Conservation (phyloP, 352 stramenopile genomes). For the Pythium rhizo-oryzae region DNA sequence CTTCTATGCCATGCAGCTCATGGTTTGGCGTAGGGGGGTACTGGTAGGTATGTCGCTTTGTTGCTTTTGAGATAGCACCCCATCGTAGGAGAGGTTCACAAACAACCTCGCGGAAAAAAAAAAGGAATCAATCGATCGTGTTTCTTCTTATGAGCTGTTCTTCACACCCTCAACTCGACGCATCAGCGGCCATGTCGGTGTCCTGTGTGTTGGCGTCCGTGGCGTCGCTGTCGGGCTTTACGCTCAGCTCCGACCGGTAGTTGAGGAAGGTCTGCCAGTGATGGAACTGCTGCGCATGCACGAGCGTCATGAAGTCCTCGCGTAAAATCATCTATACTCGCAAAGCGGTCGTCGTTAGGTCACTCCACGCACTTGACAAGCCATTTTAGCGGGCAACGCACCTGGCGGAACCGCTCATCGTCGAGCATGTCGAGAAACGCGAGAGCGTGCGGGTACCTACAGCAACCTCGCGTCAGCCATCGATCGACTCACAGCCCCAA, state of each 20-base stretch:
- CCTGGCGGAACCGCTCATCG: conserved; percentile 83
- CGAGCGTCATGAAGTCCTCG: conserved; percentile 87
- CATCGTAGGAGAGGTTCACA: too few relatives aligned
- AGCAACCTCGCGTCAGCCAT: neutral
- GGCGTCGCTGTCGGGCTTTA: conserved; percentile 12
- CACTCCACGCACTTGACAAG: too few relatives aligned
- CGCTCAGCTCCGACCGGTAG: conserved; percentile 62
- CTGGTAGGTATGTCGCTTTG: neutral
- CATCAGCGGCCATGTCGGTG: neutral
- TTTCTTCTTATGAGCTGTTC: neutral
- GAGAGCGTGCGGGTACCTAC: conserved; percentile 81
- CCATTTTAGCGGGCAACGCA: conserved; percentile 20
- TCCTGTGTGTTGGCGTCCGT: neutral
- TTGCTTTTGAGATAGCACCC: neutral
- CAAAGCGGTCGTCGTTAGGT: too few relatives aligned
- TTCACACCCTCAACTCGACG: neutral
- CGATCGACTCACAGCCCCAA: neutral
- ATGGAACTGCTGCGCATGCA: conserved; percentile 89
- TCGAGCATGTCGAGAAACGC: conserved; percentile 91
- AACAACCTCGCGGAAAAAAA: neutral
- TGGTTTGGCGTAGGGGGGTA: too few relatives aligned
- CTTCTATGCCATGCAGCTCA: too few relatives aligned
- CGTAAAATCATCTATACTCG: conserved; percentile 78
- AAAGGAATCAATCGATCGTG: neutral
- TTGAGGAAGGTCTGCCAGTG: conserved; percentile 91